Conservation (phyloP, 805 yeast species). For the Saccharomyces paradoxus region DNA sequence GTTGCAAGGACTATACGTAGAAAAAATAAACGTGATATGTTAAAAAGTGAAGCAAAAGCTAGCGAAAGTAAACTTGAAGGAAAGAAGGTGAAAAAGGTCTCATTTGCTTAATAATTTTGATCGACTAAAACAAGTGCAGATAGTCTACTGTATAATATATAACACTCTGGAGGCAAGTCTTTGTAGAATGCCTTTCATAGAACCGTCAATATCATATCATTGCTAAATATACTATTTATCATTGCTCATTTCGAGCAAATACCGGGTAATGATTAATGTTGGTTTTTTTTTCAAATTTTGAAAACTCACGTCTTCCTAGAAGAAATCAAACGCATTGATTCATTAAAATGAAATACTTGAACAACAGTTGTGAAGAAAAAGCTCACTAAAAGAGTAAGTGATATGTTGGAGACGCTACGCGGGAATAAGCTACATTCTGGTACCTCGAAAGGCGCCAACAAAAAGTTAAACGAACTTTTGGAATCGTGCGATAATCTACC, state of each 20-base stretch:
- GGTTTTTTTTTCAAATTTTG: not conserved
- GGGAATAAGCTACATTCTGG: not conserved
- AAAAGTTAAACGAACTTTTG: conserved; percentile 55
- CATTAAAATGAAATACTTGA: not conserved
- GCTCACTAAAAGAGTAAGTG: not conserved
- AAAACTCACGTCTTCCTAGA: not conserved
- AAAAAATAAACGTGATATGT: conserved; percentile 34
- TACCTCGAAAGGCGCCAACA: conserved; percentile 6
- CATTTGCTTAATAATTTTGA: conserved; percentile 36
- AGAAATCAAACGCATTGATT: not conserved
- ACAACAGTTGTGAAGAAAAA: not conserved
- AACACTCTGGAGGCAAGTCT: not conserved
- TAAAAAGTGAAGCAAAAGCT: conserved; percentile 7
- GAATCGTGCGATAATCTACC: conserved; percentile 77
- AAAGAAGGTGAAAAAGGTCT: conserved; percentile 37
- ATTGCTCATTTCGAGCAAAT: not conserved
- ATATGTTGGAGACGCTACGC: not conserved
- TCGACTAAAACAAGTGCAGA: not conserved
- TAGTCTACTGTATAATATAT: not conserved
- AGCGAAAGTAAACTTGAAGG: conserved; percentile 14
- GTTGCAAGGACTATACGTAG: conserved; percentile 64
- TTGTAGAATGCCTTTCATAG: not conserved
- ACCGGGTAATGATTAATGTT: not conserved
- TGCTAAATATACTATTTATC: not conserved
- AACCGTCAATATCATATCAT: not conserved